These are phyloP conservation scores for Chlorella sp. DNA, from an alignment of 139 green algal genomes.

Conservation along the genomic window DNA sequence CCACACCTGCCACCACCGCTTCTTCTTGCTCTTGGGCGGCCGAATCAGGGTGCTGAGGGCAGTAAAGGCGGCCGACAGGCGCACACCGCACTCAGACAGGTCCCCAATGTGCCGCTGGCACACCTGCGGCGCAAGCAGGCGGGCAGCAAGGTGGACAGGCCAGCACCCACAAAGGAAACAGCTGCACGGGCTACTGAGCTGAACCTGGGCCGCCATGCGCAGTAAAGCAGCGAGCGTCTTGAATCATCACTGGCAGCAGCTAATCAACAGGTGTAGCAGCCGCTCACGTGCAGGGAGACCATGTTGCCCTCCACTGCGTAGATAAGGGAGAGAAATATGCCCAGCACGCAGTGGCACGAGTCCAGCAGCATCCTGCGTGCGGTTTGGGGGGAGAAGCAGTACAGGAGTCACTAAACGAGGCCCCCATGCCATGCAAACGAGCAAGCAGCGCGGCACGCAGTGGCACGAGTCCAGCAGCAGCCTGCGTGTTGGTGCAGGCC, in stretches of 20 bases:
- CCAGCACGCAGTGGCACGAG: constrained; percentile 6
- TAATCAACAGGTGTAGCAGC: too few relatives aligned
- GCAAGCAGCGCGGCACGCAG: neutral
- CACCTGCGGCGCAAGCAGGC: neutral
- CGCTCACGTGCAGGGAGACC: too few relatives aligned
- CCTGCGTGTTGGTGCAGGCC: too few relatives aligned
- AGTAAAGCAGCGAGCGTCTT: too few relatives aligned
- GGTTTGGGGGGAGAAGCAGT: too few relatives aligned
- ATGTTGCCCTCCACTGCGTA: constrained; percentile 14
- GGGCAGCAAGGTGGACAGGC: too few relatives aligned
- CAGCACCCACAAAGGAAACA: too few relatives aligned
- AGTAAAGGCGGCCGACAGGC: constrained; percentile 18
- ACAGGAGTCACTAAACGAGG: too few relatives aligned
- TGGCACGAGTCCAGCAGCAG: constrained; percentile 9
- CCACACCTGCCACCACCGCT: neutral
- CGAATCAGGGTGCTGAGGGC: constrained; percentile 25
- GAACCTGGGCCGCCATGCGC: too few relatives aligned
- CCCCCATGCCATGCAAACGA: too few relatives aligned
- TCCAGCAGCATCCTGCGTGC: constrained; percentile 8
- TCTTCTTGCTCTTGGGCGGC: constrained; percentile 18
- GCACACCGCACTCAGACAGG: constrained; percentile 28
- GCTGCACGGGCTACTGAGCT: too few relatives aligned
- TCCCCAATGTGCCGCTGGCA: constrained; percentile 21
- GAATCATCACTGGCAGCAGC: too few relatives aligned
- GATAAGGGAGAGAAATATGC: neutral